Conservation (phyloP, 345 rosid species). For the Eucalyptus curtisii region DNA sequence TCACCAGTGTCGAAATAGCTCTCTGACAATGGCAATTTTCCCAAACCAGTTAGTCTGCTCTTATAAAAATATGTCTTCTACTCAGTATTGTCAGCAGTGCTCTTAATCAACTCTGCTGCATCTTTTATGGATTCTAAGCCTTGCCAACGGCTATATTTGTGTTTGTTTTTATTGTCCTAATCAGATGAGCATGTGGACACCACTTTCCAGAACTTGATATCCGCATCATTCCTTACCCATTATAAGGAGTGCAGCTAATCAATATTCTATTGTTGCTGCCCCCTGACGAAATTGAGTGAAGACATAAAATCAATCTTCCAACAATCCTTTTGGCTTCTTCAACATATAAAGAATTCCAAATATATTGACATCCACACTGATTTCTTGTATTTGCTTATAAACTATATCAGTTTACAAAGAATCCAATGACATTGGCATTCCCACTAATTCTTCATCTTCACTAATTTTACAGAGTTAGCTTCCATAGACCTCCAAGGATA, state of each 20-base stretch:
- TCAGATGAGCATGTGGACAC: not conserved
- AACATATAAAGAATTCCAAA: not conserved
- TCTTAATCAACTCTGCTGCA: not conserved
- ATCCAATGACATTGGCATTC: not conserved
- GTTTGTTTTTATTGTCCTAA: not conserved
- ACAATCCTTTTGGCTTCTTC: not conserved
- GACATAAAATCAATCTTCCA: not conserved
- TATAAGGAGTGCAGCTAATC: not conserved
- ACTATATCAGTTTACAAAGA: not conserved
- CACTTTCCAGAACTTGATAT: not conserved
- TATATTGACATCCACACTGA: not conserved
- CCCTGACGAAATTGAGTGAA: not conserved
- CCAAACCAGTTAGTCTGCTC: not conserved
- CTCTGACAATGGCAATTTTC: not conserved
- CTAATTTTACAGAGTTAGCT: not conserved
- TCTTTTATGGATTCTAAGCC: not conserved
- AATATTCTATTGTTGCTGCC: not conserved
- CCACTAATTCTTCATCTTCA: not conserved
- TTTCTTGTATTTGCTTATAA: not conserved
- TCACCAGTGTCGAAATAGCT: not conserved
- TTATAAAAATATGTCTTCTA: not conserved
- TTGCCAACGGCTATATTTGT: not conserved
- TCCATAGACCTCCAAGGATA: too few species aligned
- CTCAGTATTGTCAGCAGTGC: not conserved
- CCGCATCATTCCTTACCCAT: not conserved